These are phyloP conservation scores for Ceratobasidium sp. DNA, from an alignment of 1,284 basidiomycete species.

Conservation along the genomic window DNA sequence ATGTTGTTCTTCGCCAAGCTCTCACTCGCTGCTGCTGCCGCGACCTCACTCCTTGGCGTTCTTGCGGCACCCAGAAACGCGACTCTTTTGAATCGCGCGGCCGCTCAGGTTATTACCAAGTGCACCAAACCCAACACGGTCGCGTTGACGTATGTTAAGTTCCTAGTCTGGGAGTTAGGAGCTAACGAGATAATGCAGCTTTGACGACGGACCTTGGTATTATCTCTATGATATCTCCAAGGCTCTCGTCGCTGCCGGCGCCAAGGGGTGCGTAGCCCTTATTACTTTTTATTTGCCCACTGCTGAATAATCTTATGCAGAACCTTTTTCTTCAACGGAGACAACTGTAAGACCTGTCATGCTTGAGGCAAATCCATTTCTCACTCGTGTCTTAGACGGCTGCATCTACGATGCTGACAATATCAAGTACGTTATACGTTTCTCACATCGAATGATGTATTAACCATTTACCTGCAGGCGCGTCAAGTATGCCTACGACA, in stretches of 20 bases:
- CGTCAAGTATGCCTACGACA: conserved; percentile 37
- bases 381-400: conserved; percentile 9
- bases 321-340: conserved; percentile 41
- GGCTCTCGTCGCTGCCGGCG: conserved; percentile 45
- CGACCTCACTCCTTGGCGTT: conserved; percentile 23
- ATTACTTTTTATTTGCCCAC: conserved; percentile 5
- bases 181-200: not conserved
- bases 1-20: conserved; percentile 43
- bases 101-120: conserved; percentile 43
- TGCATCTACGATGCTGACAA: conserved; percentile 49
- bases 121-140: conserved; percentile 48
- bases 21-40: conserved; percentile 26
- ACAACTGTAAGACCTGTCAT: conserved; percentile 17
- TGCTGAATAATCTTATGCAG: conserved; percentile 1
- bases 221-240: conserved; percentile 48
- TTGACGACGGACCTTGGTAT: conserved; percentile 47
- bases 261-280: conserved; percentile 39
- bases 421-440: not conserved
- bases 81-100: conserved; percentile 15
- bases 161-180: not conserved
- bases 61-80: conserved; percentile 17
- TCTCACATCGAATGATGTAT: not conserved
- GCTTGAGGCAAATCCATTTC: not conserved
- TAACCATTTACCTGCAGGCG: conserved; percentile 18
- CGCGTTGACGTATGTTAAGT: conserved; percentile 43